These are phyloP conservation scores for Wickerhamiella lipophila DNA, from an alignment of 805 yeast genomes.

Conservation along the genomic window DNA sequence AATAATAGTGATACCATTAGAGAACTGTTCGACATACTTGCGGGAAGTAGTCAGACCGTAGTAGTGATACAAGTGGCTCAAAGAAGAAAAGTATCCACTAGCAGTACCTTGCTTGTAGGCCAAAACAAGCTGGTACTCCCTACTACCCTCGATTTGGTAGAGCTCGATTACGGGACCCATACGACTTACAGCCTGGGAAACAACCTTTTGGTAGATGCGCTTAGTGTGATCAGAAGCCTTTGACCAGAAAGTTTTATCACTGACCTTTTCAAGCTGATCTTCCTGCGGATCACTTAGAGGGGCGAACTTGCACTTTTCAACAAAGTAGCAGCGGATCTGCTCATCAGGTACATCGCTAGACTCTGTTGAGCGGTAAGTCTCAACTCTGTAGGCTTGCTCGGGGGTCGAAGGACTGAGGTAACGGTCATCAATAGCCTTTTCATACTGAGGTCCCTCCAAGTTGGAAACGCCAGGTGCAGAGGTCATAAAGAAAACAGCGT, in stretches of 20 bases:
- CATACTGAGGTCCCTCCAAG: slow-evolving; percentile 40
- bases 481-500: slow-evolving; percentile 84
- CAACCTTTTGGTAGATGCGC: slow-evolving; percentile 56
- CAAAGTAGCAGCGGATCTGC: slow-evolving; percentile 61
- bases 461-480: slow-evolving; percentile 39
- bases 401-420: slow-evolving; percentile 44
- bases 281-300: slow-evolving; percentile 26
- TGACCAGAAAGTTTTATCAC: slow-evolving; percentile 65
- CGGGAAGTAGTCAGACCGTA: slow-evolving; percentile 75
- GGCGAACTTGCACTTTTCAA: slow-evolving; percentile 50
- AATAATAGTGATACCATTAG: slow-evolving; percentile 75
- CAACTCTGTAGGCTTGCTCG: slow-evolving; percentile 32
- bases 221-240: slow-evolving; percentile 75
- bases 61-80: slow-evolving; percentile 75
- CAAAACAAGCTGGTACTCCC: slow-evolving; percentile 77
- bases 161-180: slow-evolving; percentile 91
- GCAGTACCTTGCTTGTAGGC: slow-evolving; percentile 79
- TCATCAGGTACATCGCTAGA: slow-evolving; percentile 32
- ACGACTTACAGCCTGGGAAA: slow-evolving; percentile 52
- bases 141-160: slow-evolving; percentile 61
- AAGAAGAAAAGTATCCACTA: slow-evolving; percentile 75
- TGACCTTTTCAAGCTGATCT: slow-evolving; percentile 50
- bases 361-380: slow-evolving; percentile 51
- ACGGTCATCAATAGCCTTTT: slow-evolving; percentile 65
- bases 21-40: slow-evolving; percentile 87